Conservation (phyloP, 73 alveolate species). For the Tetrahymena elliotti region DNA sequence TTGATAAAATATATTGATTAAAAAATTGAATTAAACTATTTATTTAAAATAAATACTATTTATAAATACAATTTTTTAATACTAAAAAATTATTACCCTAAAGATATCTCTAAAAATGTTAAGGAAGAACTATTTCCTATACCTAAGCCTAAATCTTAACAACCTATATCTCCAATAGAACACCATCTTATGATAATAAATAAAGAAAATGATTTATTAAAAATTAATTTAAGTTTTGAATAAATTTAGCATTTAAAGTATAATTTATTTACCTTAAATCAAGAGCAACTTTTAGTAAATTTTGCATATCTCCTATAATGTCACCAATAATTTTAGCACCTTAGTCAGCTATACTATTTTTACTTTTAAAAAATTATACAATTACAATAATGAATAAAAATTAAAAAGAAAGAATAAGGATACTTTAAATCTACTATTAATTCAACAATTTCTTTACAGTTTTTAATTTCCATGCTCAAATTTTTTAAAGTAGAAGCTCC, state of each 20-base stretch:
- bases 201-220: neutral
- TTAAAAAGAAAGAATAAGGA: no score
- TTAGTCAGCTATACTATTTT: no score
- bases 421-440: neutral
- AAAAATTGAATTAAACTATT: no score
- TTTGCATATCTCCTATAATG: neutral
- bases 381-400: no score
- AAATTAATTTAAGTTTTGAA: no score
- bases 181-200: neutral
- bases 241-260: no score
- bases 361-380: neutral
- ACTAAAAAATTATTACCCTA: neutral
- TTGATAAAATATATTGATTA: no score
- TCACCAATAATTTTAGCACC: neutral
- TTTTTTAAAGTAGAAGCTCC: neutral
- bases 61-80: no score
- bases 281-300: neutral
- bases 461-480: neutral
- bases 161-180: neutral
- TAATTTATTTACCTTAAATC: neutral
- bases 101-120: neutral
- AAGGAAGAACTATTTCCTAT: neutral
- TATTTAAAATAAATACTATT: no score
- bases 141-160: neutral
- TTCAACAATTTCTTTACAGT: neutral